Evolutionary conservation across 2,329 filamentous ascomycete species (phyloP).

Genomic region (Colletotrichum sp.): DNA sequence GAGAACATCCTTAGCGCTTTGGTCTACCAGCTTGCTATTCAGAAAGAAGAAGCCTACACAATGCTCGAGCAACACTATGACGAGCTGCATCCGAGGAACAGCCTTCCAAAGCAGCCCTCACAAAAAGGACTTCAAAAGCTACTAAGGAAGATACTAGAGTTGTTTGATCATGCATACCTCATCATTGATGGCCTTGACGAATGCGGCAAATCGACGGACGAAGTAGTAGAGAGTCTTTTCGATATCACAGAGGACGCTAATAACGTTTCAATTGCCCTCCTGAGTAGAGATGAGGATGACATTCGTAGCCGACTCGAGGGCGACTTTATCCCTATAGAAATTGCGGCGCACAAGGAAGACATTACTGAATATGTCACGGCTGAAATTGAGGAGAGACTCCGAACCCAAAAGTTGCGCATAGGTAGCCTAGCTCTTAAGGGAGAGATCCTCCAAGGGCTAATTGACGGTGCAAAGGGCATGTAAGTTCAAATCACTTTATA

Average conservation of each 20-base stretch:
- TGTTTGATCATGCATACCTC: neutral
- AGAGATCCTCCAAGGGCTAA: neutral
- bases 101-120: neutral
- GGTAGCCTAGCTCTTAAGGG: neutral
- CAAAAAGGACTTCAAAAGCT: accelerated
- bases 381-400: neutral
- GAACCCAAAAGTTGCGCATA: neutral
- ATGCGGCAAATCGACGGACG: neutral
- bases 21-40: neutral
- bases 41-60: neutral
- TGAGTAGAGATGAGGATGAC: neutral
- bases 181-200: neutral
- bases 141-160: neutral
- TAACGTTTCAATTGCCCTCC: neutral
- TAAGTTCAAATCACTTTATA: neutral
- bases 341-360: neutral
- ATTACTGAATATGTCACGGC: neutral
- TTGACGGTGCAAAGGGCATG: neutral
- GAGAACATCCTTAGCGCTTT: neutral
- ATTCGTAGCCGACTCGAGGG: neutral
- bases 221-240: neutral
- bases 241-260: neutral
- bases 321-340: neutral
- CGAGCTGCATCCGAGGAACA: accelerated
- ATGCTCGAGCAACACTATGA: neutral